phyloP scores from a whole-genome alignment of 2,329 filamentous ascomycete species.

The Colletotrichum lindemuthianum region DNA sequence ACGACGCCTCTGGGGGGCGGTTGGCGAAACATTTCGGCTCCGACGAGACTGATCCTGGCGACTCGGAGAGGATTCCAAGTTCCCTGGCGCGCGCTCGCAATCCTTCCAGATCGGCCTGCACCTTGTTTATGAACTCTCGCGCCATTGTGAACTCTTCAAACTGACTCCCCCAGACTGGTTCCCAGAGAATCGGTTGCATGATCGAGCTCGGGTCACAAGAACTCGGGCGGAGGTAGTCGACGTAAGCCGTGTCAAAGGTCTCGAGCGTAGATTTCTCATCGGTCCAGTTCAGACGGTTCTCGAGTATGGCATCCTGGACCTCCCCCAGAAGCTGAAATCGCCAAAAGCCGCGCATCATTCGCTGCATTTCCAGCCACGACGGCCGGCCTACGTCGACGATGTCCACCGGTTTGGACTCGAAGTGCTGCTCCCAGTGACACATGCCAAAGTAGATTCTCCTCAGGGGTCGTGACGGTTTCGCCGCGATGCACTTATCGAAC shows the following conservation, averaged over 20 bases:
- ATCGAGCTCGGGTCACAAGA: background rate
- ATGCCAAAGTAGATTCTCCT: background rate
- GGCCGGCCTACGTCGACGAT: background rate
- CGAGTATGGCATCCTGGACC: background rate
- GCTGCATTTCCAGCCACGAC: slow-evolving; percentile 2
- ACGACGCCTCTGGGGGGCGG: too few relatives aligned
- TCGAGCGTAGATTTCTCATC: background rate
- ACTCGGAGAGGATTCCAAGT: too few relatives aligned
- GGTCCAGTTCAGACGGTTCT: background rate
- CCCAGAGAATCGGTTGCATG: background rate
- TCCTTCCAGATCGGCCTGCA: too few relatives aligned
- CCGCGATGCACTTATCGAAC: too few relatives aligned
- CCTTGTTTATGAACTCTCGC: too few relatives aligned
- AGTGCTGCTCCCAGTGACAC: background rate
- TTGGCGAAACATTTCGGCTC: too few relatives aligned
- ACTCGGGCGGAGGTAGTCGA: background rate
- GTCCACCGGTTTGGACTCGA: background rate
- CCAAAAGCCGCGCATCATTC: slow-evolving; percentile 2
- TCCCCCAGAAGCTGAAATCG: slow-evolving; percentile 1
- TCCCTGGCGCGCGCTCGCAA: too few relatives aligned
- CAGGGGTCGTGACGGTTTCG: background rate
- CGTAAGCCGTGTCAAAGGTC: background rate
- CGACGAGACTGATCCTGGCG: too few relatives aligned
- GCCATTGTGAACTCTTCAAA: too few relatives aligned
- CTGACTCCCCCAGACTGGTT: too few relatives aligned